A percentile compares a stretch with the other conserved stretches of the same genome.
Conservation (phyloP, 108 stramenopile genomes). For the Skeletonema menzelii region DNA sequence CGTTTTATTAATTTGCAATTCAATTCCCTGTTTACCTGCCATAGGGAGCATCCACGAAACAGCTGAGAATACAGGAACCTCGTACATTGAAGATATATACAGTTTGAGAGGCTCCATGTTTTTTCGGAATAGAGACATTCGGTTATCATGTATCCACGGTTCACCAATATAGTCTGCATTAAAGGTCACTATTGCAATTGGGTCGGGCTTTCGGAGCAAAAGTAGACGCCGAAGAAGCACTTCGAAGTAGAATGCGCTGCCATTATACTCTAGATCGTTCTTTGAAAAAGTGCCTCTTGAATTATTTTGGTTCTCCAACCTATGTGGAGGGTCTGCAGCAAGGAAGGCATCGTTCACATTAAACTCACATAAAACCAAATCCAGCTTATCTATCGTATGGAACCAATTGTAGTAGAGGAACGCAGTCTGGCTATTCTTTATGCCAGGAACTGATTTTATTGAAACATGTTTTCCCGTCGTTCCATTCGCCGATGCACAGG, state of each 20-base stretch:
- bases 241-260: slow-evolving; percentile 20
- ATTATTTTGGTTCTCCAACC: slow-evolving; percentile 27
- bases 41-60: slow-evolving; percentile 42
- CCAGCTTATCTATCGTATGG: slow-evolving; percentile 13
- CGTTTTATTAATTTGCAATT: slow-evolving; percentile 12
- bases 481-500: slow-evolving; percentile 16
- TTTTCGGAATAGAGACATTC: slow-evolving; percentile 14
- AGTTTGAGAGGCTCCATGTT: slow-evolving; percentile 32
- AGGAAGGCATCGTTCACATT: slow-evolving; percentile 37
- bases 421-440: not conserved
- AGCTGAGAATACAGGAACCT: slow-evolving; percentile 33
- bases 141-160: not conserved
- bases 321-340: slow-evolving; percentile 20
- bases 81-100: slow-evolving; percentile 34
- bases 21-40: slow-evolving; percentile 26
- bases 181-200: slow-evolving; percentile 34
- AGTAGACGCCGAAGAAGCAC: slow-evolving; percentile 26
- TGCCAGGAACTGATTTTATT: not conserved
- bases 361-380: slow-evolving; percentile 37
- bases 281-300: not conserved
- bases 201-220: slow-evolving; percentile 37
- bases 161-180: slow-evolving; percentile 35
- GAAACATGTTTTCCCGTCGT: not conserved
- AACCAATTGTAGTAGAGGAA: not conserved
- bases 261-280: slow-evolving; percentile 4